phyloP scores from a whole-genome alignment of 2,329 filamentous ascomycete genomes.

The Aspergillus ibericus region DNA sequence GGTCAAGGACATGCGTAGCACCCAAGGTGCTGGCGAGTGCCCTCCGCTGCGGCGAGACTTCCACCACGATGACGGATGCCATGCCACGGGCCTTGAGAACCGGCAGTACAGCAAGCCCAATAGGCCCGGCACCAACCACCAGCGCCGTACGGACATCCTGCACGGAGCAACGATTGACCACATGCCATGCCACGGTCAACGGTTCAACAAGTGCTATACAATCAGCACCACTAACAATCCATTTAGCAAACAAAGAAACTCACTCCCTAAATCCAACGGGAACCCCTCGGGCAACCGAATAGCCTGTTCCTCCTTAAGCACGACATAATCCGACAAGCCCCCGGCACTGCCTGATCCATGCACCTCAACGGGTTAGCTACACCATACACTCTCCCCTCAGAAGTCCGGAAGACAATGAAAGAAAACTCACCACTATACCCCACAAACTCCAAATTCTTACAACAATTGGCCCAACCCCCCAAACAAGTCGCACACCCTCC shows the following conservation, averaged over 20 bases:
- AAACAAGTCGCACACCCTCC: conserved; percentile 57
- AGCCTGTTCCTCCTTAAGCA: conserved; percentile 21
- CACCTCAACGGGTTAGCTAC: background rate
- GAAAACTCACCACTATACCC: conserved; percentile 45
- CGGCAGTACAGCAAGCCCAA: conserved; percentile 61
- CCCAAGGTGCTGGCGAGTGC: conserved; percentile 57
- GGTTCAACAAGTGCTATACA: conserved; percentile 60
- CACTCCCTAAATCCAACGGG: conserved; percentile 25
- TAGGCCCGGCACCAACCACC: conserved; percentile 62
- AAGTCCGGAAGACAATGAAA: background rate
- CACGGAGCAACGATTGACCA: conserved; percentile 52
- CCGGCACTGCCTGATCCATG: conserved; percentile 22
- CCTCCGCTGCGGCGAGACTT: conserved; percentile 54
- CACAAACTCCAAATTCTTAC: conserved; percentile 57
- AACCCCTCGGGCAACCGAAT: conserved; percentile 25
- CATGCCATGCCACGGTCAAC: conserved; percentile 64
- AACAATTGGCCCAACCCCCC: conserved; percentile 57
- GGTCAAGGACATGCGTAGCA: conserved; percentile 56
- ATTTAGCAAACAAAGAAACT: background rate
- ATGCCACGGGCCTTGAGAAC: conserved; percentile 56
- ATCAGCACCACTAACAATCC: background rate
- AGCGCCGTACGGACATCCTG: conserved; percentile 49
- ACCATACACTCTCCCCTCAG: background rate
- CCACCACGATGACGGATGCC: conserved; percentile 57
- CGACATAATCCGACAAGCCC: conserved; percentile 31